Conservation (phyloP, 116 monocot species). For the Trichopus zeylanicus region DNA sequence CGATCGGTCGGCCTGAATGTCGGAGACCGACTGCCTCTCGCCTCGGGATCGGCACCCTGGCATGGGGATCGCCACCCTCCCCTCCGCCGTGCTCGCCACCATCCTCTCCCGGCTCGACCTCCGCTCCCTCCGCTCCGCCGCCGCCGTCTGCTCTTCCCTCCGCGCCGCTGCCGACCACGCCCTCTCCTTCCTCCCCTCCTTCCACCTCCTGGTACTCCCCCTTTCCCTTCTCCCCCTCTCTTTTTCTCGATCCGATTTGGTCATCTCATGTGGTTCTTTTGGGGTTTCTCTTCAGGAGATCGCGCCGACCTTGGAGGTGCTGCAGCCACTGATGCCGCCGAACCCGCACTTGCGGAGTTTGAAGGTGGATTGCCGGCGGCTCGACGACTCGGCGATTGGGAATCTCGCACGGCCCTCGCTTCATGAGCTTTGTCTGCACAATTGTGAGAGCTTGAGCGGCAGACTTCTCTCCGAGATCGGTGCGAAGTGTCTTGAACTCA, state of each 20-base stretch:
- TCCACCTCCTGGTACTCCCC: slow-evolving; percentile 14
- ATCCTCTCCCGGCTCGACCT: slow-evolving; percentile 71
- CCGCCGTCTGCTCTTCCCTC: slow-evolving; percentile 57
- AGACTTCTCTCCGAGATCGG: slow-evolving; percentile 54
- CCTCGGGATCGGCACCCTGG: background rate
- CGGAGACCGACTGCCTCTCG: background rate
- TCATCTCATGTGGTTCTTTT: background rate
- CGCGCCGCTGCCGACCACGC: slow-evolving; percentile 47
- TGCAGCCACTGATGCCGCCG: slow-evolving; percentile 54
- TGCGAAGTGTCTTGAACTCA: slow-evolving; percentile 52
- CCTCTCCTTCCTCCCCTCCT: slow-evolving; percentile 55
- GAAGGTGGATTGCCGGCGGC: slow-evolving; percentile 64
- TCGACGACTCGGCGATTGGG: slow-evolving; percentile 51
- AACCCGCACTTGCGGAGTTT: slow-evolving; percentile 67
- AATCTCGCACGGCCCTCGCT: slow-evolving; percentile 46
- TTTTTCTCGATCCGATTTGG: background rate
- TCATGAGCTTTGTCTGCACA: slow-evolving; percentile 55
- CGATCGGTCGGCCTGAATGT: too few relatives aligned
- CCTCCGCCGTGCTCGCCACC: slow-evolving; percentile 50
- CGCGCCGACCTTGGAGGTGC: slow-evolving; percentile 52
- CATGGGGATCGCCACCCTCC: slow-evolving; percentile 21
- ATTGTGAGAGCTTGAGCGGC: slow-evolving; percentile 70
- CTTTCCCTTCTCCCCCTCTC: background rate
- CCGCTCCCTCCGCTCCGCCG: slow-evolving; percentile 63
- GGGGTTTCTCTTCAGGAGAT: slow-evolving; percentile 42